Evolutionary conservation across 345 rosid species (phyloP).

Genomic region (Raphanus sativus): DNA sequence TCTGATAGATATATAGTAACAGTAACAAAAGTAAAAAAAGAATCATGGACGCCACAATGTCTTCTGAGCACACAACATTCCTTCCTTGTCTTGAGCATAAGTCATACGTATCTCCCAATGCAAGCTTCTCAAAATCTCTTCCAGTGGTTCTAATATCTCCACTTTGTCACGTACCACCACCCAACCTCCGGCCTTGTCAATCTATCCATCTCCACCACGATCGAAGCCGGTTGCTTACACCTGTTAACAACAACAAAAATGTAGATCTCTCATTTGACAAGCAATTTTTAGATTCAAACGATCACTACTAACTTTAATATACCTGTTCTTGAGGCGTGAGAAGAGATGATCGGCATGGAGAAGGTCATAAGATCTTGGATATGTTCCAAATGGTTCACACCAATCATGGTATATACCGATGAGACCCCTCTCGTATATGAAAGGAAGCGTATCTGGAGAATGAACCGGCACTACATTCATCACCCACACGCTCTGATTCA

Average conservation of each 20-base stretch:
- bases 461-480: conserved; percentile 90
- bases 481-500: conserved; percentile 80
- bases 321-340: conserved; percentile 94
- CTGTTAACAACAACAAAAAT: too few species aligned
- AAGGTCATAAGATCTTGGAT: conserved; percentile 95
- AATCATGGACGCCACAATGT: conserved; percentile 77
- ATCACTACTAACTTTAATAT: background rate
- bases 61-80: conserved; percentile 81
- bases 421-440: conserved; percentile 80
- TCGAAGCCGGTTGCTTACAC: conserved; percentile 77
- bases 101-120: conserved; percentile 94
- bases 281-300: background rate
- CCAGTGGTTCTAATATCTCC: conserved; percentile 71
- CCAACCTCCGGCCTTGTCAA: conserved; percentile 87
- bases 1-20: conserved; percentile 3
- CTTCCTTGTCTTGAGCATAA: conserved; percentile 78
- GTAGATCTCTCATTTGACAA: background rate
- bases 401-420: conserved; percentile 89
- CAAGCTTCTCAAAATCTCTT: conserved; percentile 69
- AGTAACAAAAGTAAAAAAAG: background rate
- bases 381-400: conserved; percentile 89
- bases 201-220: conserved; percentile 90
- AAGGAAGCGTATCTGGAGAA: conserved; percentile 89
- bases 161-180: conserved; percentile 76
- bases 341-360: conserved; percentile 94